Percentiles rank a stretch among this genome's conserved stretches.
phyloP scores from a whole-genome alignment of 2,329 filamentous ascomycete genomes.

The Elsinoe ampelina region DNA sequence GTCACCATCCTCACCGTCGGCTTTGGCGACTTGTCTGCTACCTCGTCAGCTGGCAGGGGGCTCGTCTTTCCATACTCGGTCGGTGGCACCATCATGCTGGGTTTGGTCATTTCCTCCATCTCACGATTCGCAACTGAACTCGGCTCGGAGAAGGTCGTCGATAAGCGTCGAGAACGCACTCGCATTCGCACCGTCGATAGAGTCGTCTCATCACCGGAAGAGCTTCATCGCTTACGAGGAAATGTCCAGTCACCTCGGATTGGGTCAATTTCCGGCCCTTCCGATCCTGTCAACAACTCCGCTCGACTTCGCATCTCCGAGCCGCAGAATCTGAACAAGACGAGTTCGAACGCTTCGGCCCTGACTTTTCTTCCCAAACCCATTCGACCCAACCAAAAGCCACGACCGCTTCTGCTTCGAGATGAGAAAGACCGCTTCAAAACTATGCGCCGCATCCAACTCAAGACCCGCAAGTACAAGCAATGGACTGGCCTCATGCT shows the following conservation, averaged over 20 bases:
- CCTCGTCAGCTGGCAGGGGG: conserved; percentile 51
- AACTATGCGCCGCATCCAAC: conserved; percentile 65
- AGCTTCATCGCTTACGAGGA: conserved; percentile 31
- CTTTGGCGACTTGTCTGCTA: conserved; percentile 53
- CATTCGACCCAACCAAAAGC: conserved; percentile 20
- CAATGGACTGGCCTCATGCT: conserved; percentile 65
- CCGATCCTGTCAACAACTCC: conserved; percentile 16
- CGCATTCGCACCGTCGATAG: conserved; percentile 46
- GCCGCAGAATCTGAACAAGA: not conserved
- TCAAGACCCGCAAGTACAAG: conserved; percentile 52
- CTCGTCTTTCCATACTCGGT: conserved; percentile 77
- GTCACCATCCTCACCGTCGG: conserved; percentile 55
- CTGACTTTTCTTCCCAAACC: conserved; percentile 15
- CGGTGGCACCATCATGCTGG: conserved; percentile 72
- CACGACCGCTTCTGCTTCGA: conserved; percentile 48
- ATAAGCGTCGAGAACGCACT: conserved; percentile 47
- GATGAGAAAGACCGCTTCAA: conserved; percentile 36
- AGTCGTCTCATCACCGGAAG: conserved; percentile 44
- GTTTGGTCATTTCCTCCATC: conserved; percentile 74
- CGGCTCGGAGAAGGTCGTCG: conserved; percentile 53
- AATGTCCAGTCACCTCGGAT: conserved; percentile 14
- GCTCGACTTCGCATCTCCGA: not conserved
- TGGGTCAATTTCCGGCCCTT: conserved; percentile 18
- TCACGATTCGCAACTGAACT: conserved; percentile 55
- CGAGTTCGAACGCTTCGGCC: not conserved